Conservation (phyloP, 306 rosid genomes). For the Notholithocarpus densiflorus region DNA sequence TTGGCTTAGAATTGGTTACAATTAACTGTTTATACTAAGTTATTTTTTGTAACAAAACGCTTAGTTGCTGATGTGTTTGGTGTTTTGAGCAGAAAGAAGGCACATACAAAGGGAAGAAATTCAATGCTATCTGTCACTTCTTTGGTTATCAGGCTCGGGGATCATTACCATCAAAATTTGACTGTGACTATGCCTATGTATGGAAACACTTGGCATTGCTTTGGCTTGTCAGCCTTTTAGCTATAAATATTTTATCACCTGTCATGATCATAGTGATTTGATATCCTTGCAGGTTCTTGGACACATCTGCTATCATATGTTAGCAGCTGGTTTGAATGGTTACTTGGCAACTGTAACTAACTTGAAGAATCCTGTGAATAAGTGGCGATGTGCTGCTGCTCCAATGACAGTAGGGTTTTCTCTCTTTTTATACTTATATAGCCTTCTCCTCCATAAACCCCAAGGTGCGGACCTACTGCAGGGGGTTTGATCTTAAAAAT, state of each 20-base stretch:
- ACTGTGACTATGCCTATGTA: slow-evolving; percentile 96
- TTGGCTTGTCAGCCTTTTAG: slow-evolving; percentile 13
- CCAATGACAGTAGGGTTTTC: slow-evolving; percentile 63
- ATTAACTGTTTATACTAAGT: neutral
- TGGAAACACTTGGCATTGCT: slow-evolving; percentile 27
- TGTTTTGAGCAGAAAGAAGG: slow-evolving; percentile 84
- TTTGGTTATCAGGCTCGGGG: slow-evolving; percentile 99
- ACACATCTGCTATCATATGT: slow-evolving; percentile 84
- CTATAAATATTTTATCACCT: neutral
- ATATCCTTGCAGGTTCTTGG: slow-evolving; percentile 76
- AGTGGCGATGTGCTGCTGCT: slow-evolving; percentile 96
- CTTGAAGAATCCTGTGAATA: slow-evolving; percentile 77
- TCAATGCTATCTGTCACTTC: slow-evolving; percentile 96
- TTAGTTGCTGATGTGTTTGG: slow-evolving; percentile 2
- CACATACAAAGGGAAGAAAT: slow-evolving; percentile 94
- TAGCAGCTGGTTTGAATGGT: slow-evolving; percentile 91
- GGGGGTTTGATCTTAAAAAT: too few relatives aligned
- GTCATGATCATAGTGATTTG: slow-evolving; percentile 12
- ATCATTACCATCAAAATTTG: slow-evolving; percentile 93
- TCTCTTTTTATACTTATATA: slow-evolving; percentile 1
- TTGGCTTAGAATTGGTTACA: neutral
- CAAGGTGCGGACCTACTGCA: too few relatives aligned
- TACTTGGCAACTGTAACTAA: slow-evolving; percentile 91
- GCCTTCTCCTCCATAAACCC: neutral
- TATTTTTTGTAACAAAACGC: neutral